These are phyloP conservation scores for Samsoniella hepiali DNA, from an alignment of 2,329 filamentous ascomycete species.

Conservation along the genomic window DNA sequence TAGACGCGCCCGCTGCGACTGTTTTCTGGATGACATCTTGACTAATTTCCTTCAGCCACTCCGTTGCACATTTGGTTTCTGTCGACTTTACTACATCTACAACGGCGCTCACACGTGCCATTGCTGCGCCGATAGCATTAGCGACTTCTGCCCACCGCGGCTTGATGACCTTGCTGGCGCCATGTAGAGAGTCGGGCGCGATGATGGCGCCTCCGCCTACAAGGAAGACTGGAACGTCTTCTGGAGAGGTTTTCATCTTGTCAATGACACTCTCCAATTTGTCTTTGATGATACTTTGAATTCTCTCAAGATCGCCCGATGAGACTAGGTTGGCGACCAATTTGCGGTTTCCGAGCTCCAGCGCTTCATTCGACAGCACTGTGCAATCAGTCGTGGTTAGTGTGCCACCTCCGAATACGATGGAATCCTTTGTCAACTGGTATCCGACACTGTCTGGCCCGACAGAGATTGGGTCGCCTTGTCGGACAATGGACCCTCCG, in stretches of 20 bases:
- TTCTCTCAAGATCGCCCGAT: conserved; percentile 34
- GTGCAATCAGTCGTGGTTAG: conserved; percentile 59
- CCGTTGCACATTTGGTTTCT: conserved; percentile 36
- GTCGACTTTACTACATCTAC: conserved; percentile 51
- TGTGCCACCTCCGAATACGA: conserved; percentile 54
- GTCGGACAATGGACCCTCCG: conserved; percentile 53
- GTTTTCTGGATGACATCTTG: conserved; percentile 43
- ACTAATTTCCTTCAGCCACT: conserved; percentile 38
- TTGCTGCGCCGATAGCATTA: conserved; percentile 63
- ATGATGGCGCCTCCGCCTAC: conserved; percentile 63
- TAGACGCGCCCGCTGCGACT: conserved; percentile 43
- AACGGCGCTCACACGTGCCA: conserved; percentile 55
- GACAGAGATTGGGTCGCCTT: conserved; percentile 40
- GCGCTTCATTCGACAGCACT: conserved; percentile 31
- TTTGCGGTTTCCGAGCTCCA: conserved; percentile 41
- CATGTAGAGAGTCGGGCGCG: conserved; percentile 51
- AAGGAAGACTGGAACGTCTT: conserved; percentile 57
- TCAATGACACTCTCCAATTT: conserved; percentile 57
- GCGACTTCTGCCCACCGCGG: conserved; percentile 57
- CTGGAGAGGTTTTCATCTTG: conserved; percentile 60
- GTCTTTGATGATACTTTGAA: conserved; percentile 40
- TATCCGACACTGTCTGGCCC: conserved; percentile 63
- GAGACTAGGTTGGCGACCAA: conserved; percentile 34
- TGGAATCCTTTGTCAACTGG: conserved; percentile 49
- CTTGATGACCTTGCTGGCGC: conserved; percentile 54